Conservation (phyloP, 1,139 yeast genomes). For the Scheffersomyces stambukii region DNA sequence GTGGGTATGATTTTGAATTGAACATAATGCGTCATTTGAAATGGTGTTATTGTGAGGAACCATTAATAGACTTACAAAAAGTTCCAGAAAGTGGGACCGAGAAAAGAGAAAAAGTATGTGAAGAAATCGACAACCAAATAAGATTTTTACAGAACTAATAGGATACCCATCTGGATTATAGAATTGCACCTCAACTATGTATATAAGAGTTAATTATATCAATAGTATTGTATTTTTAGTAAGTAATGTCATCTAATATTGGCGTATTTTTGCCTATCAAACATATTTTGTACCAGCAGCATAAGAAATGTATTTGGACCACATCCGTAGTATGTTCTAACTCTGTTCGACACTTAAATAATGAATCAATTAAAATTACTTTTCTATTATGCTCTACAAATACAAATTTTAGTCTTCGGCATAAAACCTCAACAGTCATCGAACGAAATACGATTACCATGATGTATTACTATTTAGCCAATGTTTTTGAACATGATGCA, state of each 20-base stretch:
- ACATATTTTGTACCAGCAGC: not conserved
- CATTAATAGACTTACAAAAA: constrained; percentile 15
- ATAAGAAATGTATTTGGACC: too few species aligned
- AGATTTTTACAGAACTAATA: constrained; percentile 15
- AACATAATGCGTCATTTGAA: constrained; percentile 21
- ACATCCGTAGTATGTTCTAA: too few species aligned
- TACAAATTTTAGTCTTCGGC: too few species aligned
- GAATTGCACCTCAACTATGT: not conserved
- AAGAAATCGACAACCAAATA: constrained; percentile 22
- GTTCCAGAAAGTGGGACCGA: constrained; percentile 19
- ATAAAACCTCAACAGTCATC: too few species aligned
- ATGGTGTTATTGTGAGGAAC: constrained; percentile 25
- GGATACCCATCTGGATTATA: not conserved
- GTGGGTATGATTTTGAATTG: constrained; percentile 28
- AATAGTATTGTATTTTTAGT: not conserved
- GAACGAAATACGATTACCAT: too few species aligned
- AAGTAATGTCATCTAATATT: not conserved
- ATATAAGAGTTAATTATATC: not conserved
- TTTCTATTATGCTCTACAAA: too few species aligned
- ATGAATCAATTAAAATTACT: too few species aligned
- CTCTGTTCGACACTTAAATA: too few species aligned
- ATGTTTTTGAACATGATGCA: too few species aligned
- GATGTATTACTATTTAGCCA: too few species aligned
- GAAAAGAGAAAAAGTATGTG: constrained; percentile 22
- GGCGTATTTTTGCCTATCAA: not conserved